Percentiles rank a stretch among this genome's conserved stretches.
These are phyloP conservation scores for Septoria linicola DNA, from an alignment of 2,329 filamentous ascomycete genomes.

Conservation along the genomic window DNA sequence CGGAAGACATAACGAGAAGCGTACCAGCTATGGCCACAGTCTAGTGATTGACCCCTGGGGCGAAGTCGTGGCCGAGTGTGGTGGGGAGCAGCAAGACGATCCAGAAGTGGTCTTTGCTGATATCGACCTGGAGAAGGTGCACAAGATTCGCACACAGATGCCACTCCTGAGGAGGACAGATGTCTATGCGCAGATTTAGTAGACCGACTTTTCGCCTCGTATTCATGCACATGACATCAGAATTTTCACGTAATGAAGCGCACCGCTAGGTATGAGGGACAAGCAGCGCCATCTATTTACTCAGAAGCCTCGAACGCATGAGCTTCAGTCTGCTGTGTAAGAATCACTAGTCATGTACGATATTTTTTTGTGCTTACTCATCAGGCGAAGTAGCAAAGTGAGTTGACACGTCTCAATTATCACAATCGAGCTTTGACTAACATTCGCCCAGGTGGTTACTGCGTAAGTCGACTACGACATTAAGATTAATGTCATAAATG, in stretches of 20 bases:
- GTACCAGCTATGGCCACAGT: conserved; percentile 80
- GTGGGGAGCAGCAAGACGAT: conserved; percentile 47
- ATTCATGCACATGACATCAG: not conserved
- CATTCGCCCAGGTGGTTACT: conserved; percentile 25
- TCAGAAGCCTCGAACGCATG: too few species aligned
- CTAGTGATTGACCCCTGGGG: conserved; percentile 90
- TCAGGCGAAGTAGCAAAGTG: conserved; percentile 32
- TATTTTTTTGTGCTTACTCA: conserved; percentile 4
- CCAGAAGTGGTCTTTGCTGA: conserved; percentile 45
- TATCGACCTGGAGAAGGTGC: conserved; percentile 41
- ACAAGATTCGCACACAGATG: conserved; percentile 40
- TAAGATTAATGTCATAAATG: too few species aligned
- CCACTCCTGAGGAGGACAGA: conserved; percentile 39
- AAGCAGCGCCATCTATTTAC: too few species aligned
- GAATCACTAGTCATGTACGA: too few species aligned
- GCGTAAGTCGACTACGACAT: too few species aligned
- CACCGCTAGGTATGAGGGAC: too few species aligned
- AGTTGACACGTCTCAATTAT: not conserved
- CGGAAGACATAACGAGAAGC: conserved; percentile 70
- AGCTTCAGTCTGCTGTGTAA: too few species aligned
- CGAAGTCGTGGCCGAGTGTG: conserved; percentile 64
- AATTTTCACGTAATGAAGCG: not conserved
- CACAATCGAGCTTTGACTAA: not conserved
- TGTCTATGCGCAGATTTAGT: conserved; percentile 35
- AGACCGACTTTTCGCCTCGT: not conserved